Percentiles rank a stretch among this genome's conserved stretches.
These are phyloP conservation scores for Amanita phalloides DNA, from an alignment of 768 basidiomycete genomes.

Conservation along the genomic window DNA sequence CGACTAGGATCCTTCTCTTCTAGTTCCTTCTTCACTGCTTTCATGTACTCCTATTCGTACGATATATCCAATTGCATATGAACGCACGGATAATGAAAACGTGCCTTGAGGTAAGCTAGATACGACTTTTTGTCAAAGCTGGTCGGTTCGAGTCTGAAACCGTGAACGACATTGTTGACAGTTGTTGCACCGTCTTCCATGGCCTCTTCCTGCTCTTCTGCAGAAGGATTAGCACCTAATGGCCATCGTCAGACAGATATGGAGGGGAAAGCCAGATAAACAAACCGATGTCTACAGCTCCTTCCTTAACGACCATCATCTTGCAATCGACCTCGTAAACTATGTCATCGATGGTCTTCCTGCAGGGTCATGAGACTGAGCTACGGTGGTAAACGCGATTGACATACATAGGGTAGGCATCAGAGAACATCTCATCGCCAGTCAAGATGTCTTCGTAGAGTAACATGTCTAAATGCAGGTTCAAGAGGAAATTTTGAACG, in stretches of 20 bases:
- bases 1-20: constrained; percentile 40
- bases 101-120: constrained; percentile 72
- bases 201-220: constrained; percentile 75
- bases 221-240: constrained; percentile 85
- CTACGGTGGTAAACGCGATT: not conserved
- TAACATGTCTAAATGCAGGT: constrained; percentile 41
- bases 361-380: constrained; percentile 19
- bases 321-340: constrained; percentile 84
- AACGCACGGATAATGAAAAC: constrained; percentile 4
- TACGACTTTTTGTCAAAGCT: constrained; percentile 88
- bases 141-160: constrained; percentile 80
- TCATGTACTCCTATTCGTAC: constrained; percentile 76
- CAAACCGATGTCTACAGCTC: constrained; percentile 85
- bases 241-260: not conserved
- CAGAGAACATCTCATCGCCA: constrained; percentile 88
- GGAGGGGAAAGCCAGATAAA: not conserved
- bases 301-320: constrained; percentile 56
- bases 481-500: constrained; percentile 12
- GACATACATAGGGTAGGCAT: constrained; percentile 79
- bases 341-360: constrained; percentile 68
- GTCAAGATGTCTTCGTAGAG: constrained; percentile 65
- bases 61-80: not conserved
- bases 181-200: constrained; percentile 66
- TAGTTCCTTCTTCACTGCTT: constrained; percentile 68
- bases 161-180: constrained; percentile 88